Conservation (phyloP, 2,329 filamentous ascomycete species). For the Epichloe hybrida region DNA sequence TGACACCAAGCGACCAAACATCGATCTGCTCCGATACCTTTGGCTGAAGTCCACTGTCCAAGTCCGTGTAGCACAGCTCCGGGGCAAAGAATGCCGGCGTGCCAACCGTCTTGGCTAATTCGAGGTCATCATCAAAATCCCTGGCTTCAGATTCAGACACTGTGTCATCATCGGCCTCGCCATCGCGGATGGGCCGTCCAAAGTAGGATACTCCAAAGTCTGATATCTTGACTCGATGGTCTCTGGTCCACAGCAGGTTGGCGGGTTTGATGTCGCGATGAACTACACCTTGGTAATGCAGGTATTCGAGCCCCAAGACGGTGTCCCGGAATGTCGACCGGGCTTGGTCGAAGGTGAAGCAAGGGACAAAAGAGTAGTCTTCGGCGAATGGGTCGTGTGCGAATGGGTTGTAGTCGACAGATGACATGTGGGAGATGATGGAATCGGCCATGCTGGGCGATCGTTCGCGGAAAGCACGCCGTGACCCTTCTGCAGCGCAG, state of each 20-base stretch:
- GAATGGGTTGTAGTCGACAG: constrained; percentile 43
- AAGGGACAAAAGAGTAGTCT: constrained; percentile 85
- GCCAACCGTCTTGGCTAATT: constrained; percentile 95
- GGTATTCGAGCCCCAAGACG: constrained; percentile 81
- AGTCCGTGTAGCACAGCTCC: constrained; percentile 83
- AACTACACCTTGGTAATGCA: constrained; percentile 77
- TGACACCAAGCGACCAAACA: constrained; percentile 93
- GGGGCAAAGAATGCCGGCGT: constrained; percentile 97
- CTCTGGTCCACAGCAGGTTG: constrained; percentile 76
- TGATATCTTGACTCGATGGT: constrained; percentile 88
- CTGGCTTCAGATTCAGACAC: constrained; percentile 69
- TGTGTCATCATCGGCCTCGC: constrained; percentile 58
- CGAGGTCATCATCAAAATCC: constrained; percentile 83
- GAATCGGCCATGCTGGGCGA: constrained; percentile 74
- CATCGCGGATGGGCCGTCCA: constrained; percentile 72
- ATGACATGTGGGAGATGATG: constrained; percentile 56
- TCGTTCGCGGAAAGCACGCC: constrained; percentile 48
- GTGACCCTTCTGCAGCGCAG: constrained; percentile 45
- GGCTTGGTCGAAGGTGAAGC: constrained; percentile 75
- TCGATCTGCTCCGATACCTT: constrained; percentile 90
- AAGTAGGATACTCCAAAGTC: constrained; percentile 98
- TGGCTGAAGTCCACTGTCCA: constrained; percentile 52
- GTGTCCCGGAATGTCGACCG: constrained; percentile 83
- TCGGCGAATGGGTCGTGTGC: constrained; percentile 60
- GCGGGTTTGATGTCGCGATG: constrained; percentile 80